These are phyloP conservation scores for Tolypocladium tropicale DNA, from an alignment of 2,329 filamentous ascomycete genomes.

Conservation along the genomic window DNA sequence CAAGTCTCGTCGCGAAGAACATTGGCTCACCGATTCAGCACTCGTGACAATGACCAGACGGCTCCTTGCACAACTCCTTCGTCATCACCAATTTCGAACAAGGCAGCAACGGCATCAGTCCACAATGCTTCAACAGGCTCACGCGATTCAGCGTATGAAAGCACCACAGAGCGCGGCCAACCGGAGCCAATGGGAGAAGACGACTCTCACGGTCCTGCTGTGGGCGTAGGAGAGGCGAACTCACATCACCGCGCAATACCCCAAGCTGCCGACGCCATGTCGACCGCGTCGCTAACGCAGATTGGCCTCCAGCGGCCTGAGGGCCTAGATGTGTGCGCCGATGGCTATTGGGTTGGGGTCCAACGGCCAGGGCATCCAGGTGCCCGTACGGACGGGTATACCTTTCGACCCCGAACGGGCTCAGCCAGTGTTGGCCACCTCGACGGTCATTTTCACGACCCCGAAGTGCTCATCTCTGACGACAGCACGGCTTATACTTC, in stretches of 20 bases:
- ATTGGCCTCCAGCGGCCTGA: slow-evolving; percentile 5
- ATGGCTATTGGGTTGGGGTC: slow-evolving; percentile 1
- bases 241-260: slow-evolving; percentile 1
- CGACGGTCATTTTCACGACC: slow-evolving; percentile 7
- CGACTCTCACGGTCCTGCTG: background rate
- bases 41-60: background rate
- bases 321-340: background rate
- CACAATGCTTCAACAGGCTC: background rate
- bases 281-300: slow-evolving; percentile 12
- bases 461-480: slow-evolving; percentile 14
- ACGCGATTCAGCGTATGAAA: background rate
- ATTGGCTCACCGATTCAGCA: background rate
- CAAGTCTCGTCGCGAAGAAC: background rate
- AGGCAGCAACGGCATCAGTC: background rate
- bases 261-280: slow-evolving; percentile 8
- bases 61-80: background rate
- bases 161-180: background rate
- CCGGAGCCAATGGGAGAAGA: background rate
- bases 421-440: slow-evolving; percentile 1
- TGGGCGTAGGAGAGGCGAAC: background rate
- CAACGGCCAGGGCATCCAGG: slow-evolving; percentile 3
- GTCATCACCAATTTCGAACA: background rate
- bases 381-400: background rate
- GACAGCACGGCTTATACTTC: slow-evolving; percentile 19
- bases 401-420: background rate